Evolutionary conservation across 2,329 filamentous ascomycete species (phyloP), one percentile per base, ranked within the genome.

Genomic region (Dactylellina leptospora): DNA sequence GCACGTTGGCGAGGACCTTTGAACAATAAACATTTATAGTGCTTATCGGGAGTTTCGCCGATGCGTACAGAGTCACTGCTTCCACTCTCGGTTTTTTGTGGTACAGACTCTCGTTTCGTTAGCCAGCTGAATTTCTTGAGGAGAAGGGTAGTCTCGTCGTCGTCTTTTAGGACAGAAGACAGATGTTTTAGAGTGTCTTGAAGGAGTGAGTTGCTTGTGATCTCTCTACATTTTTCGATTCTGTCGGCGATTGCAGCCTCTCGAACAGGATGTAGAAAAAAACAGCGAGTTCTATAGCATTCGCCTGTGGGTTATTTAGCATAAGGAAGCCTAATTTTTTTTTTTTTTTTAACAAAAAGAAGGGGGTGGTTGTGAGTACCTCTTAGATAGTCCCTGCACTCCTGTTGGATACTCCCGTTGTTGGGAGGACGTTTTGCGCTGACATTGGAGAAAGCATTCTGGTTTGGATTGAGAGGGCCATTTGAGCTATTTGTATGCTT

Each of bases 401-500:
- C 44, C 9, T 20, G 28, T 40, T n/a, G n/a, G n/a, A n/a, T n/a
- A n/a, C n/a, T n/a, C n/a, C 10, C 10, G 30, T 20, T 48, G 23
- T 22, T 3, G n/a, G 16, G 30, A 33, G 30, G 30, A 6, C 6
- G 30, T 6, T 6, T 33, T 33, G 6, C 30, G 6, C 6, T 6
- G 5, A 22, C 30, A 10, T 56, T 40, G 20, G 13, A 23, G 22
- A 36, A 30, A 20, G 36, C 11, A 54, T 8, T 18, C n/a, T n/a
- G n/a, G n/a, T n/a, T n/a, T n/a, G n/a, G n/a, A n/a, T n/a, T n/a
- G n/a, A n/a, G n/a, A n/a, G 56, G 42, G 22, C 62, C 48, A 25
- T 33, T 30, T 2, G 23, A 30, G 23, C 59, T 33, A 33, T 56
- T 44, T 11, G 64, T 28, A 22, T 54, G 50, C 51, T 40, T 44